Base-by-base conservation (phyloP, 73 alveolate genomes). In the Tetrahymena malaccensis region DNA sequence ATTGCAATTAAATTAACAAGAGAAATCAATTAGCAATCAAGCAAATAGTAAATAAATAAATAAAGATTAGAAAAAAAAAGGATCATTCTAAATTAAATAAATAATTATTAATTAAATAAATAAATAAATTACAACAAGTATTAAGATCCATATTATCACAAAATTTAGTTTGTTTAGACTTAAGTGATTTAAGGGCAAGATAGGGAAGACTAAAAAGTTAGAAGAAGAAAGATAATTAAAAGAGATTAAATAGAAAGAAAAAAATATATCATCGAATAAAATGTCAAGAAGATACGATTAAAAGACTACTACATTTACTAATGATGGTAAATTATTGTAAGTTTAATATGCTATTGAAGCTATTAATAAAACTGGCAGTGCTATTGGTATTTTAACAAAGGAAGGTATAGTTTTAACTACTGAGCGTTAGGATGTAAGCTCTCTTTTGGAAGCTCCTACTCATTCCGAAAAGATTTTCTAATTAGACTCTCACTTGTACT, bases 271-370 rank as follows among this genome's bases (percentile, higher is more conserved):
- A 43, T n/a, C 70, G 35, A 50, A 50, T 50, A 43, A 43, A 55
- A 95, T 95, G 99, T 96, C 98, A 38, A 96, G 98, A 94, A 96
- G 97, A 96, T 98, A 98, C 98, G 99, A 98, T 95, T 85, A 96
- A 93, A 96, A 96, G 96, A 98, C 99, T 89, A 98, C 98, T 84
- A 97, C 98, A 58, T 98, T 98, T 97, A 97, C 98, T 94, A 98
- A 98, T 40, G 98, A 98, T 96, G 99, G 99, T 83, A 97, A 97
- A 96, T 93, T 97, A 33, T 94, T 95, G 84, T 96, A 97, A 96
- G 98, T 97, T 34, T 97, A 97, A 94, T 96, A 96, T 89, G 98
- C 98, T 19, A 96, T 96, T 37, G 97, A 97, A 94, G 97, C 97
- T 93, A 97, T 97, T 50, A 97, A 96, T 43, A 89, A 97, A 85